These are phyloP conservation scores for Pythium brachiatum DNA, from an alignment of 352 stramenopile species.

Conservation along the genomic window DNA sequence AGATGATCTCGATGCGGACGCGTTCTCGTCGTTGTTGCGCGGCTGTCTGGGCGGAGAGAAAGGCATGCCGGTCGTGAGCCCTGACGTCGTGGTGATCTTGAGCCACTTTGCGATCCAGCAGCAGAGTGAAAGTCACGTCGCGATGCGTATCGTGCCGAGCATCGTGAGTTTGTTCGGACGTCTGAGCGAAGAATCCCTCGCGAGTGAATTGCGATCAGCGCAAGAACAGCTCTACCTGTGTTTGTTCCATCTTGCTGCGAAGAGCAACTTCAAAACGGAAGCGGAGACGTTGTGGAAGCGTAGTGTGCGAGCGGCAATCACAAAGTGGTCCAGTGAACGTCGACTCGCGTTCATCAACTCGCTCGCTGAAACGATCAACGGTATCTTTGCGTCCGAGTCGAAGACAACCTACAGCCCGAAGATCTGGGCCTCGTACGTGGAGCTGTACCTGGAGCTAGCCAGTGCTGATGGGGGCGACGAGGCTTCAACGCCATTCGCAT, in stretches of 20 bases:
- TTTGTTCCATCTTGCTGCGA: conserved; percentile 58
- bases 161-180: conserved; percentile 59
- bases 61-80: conserved; percentile 51
- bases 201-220: conserved; percentile 49
- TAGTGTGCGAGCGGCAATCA: conserved; percentile 33
- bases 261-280: conserved; percentile 48
- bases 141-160: conserved; percentile 59
- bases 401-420: conserved; percentile 12
- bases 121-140: conserved; percentile 37
- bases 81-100: conserved; percentile 69
- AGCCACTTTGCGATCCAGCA: conserved; percentile 64
- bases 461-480: not conserved
- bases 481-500: conserved; percentile 7
- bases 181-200: conserved; percentile 29
- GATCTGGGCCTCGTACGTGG: conserved; percentile 25
- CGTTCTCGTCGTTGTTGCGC: conserved; percentile 50
- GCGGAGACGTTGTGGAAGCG: conserved; percentile 47
- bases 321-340: conserved; percentile 38
- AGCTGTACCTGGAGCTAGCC: conserved; percentile 23
- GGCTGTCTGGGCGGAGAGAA: conserved; percentile 48
- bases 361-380: conserved; percentile 54
- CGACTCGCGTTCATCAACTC: conserved; percentile 42
- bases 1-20: conserved; percentile 51
- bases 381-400: conserved; percentile 7
- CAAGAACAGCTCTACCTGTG: conserved; percentile 52